Conservation (phyloP, 495 filamentous ascomycete genomes). For the Endocarpon pusillum region DNA sequence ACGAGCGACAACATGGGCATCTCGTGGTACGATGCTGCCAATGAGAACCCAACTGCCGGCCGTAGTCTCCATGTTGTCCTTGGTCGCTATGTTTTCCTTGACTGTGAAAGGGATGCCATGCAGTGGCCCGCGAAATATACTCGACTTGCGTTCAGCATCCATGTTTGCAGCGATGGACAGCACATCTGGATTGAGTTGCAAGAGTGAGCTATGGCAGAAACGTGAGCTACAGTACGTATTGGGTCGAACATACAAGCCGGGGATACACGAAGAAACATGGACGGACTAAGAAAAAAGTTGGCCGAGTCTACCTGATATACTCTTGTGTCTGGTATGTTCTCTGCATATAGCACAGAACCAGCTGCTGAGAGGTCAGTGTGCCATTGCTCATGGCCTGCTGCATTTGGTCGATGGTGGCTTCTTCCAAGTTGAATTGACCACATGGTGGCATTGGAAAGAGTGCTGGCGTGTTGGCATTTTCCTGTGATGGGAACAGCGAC, state of each 20-base stretch:
- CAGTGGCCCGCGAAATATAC: slow-evolving; percentile 38
- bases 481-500: too few relatives aligned
- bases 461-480: slow-evolving; percentile 12
- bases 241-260: background rate
- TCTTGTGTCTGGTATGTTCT: slow-evolving; percentile 34
- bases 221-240: background rate
- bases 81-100: slow-evolving; percentile 60
- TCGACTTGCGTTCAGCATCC: slow-evolving; percentile 39
- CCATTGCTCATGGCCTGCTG: slow-evolving; percentile 25
- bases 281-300: background rate
- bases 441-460: slow-evolving; percentile 45
- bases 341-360: slow-evolving; percentile 35
- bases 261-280: background rate
- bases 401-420: slow-evolving; percentile 40
- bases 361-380: slow-evolving; percentile 28
- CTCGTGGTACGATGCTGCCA: slow-evolving; percentile 45
- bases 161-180: slow-evolving; percentile 36
- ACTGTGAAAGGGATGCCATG: slow-evolving; percentile 60
- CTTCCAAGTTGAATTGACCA: slow-evolving; percentile 42
- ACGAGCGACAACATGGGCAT: slow-evolving; percentile 41
- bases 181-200: slow-evolving; percentile 47
- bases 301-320: slow-evolving; percentile 37
- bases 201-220: slow-evolving; percentile 24
- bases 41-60: slow-evolving; percentile 40
- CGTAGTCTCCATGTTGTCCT: slow-evolving; percentile 53